Evolutionary conservation across 805 yeast genomes (phyloP), one percentile per base, ranked within the genome.

Genomic region (Candida ficus): DNA sequence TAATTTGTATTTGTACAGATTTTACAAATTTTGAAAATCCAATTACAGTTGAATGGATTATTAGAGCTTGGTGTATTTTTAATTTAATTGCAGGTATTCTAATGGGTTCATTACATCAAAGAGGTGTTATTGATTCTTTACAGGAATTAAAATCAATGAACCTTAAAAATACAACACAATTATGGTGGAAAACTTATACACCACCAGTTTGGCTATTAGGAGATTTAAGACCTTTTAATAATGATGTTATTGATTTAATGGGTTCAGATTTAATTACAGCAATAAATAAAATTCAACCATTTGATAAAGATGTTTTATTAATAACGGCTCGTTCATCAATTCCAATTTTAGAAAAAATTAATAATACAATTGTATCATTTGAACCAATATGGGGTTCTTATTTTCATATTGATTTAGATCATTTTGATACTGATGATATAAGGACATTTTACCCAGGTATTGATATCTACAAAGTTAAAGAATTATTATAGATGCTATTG

Each of bases 131-230:
- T 1, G 82, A 86, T 0, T 82, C 84, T 0, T 63, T 85, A 29
- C 66, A 65, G 18, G 56, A 68, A 39, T 37, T 77, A 3, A 59
- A 61, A 16, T 43, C 52, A 14, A 38, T 57, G 16, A 44, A 51
- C 3, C 38, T 49, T 17, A 46, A 62, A 4, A 61, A 70, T 0
- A 37, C 38, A 7, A 64, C 76, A 0, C 72, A 76, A 27, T 54
- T 91, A 5, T 91, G 95, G 88, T 91, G 98, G 98, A 79, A 88
- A 58, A 88, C 96, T 0, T 93, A 91, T 52, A 75, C 87, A 4
- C 97, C 98, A 1, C 98, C 99, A 4, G 74, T 87, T 5, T 93
- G 96, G 95, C 58, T 91, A 42, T 63, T 83, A 35, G 57, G 59
- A 20, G 40, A 6, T 46, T 56, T 45, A 49, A 33, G 43, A 49